Evolutionary conservation across 2,329 filamentous ascomycete species (phyloP), one percentile per base, ranked within the genome.

Genomic region (Apiospora kogelbergensis): DNA sequence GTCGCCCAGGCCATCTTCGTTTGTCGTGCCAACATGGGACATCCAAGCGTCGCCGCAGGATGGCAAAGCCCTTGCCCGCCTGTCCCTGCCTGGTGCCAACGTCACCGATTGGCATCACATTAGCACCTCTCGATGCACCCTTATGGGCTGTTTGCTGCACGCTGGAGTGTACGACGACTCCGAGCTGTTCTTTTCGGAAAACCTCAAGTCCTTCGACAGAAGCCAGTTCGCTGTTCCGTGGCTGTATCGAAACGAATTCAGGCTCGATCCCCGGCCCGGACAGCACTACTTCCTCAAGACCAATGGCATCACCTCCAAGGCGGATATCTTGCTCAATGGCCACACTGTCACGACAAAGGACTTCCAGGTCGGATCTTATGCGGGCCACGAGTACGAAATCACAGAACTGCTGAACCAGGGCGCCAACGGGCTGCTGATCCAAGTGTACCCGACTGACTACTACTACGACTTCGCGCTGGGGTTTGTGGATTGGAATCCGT

Each of bases 401-500:
- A 88, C 88, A 0, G 69, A 76, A 10, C 48, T 86, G 0, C 77
- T 79, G 1, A 71, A 73, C 0, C 15, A 4, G 24, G 79, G 81
- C 0, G 67, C 70, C 0, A 90, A 91, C 72, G 84, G 84, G 0
- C 71, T 91, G 2, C 79, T 86, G 1, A 82, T 90, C 22, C 80
- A 81, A 46, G 85, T 83, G 0, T 83, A 89, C 71, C 88, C 88
- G 0, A 90, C 88, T 0, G 81, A 88, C 71, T 90, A 90, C 74
- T 81, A 86, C 20, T 82, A 84, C 30, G 88, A 91, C 70, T 84
- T 91, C 67, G 88, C 85, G 0, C 77, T 89, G 11, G 87, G 87
- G 0, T 90, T 89, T 68, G 84, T 88, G 0, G 88, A 90, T 72
- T 90, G 88, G 88, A 90, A 90, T 68, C 87, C 87, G 0, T 85